phyloP scores from a whole-genome alignment of 345 rosid species.

The Eucalyptus victrix region DNA sequence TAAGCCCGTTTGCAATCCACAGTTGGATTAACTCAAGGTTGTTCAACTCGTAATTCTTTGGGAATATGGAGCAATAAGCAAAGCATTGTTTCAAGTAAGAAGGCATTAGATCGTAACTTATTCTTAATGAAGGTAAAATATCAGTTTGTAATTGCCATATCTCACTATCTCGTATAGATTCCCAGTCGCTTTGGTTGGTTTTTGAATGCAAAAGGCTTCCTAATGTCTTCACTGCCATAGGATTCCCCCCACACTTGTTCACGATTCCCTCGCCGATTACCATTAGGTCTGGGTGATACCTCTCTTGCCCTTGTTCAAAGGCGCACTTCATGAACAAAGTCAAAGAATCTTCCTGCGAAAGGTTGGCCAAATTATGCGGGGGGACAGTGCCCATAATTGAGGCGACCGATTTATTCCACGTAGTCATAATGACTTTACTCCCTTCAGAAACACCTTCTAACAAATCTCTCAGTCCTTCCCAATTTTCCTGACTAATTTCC shows the following conservation, averaged over 20 bases:
- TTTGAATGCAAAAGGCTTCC: slow-evolving; percentile 1
- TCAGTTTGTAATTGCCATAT: neutral
- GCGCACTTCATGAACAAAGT: neutral
- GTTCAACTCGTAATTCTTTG: slow-evolving; percentile 3
- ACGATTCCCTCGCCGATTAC: neutral
- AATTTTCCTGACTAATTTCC: neutral
- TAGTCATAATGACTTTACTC: slow-evolving; percentile 1
- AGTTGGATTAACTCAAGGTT: neutral
- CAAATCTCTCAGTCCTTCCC: neutral
- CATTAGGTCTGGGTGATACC: neutral
- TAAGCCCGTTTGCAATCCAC: slow-evolving; percentile 4
- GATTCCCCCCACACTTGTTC: slow-evolving; percentile 4
- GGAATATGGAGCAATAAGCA: slow-evolving; percentile 21
- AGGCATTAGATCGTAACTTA: slow-evolving; percentile 23
- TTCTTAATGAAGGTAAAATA: neutral
- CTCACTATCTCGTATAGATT: neutral
- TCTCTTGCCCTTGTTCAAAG: neutral
- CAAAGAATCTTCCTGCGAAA: neutral
- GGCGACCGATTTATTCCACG: neutral
- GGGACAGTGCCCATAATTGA: neutral
- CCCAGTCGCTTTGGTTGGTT: neutral
- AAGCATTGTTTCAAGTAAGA: slow-evolving; percentile 21
- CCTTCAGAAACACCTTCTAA: neutral
- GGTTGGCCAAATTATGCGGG: neutral
- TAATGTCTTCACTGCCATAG: slow-evolving; percentile 2